Percentiles rank a stretch among this genome's conserved stretches.
Conservation (phyloP, 2,329 filamentous ascomycete species). For the Calcarisporium arbuscula region DNA sequence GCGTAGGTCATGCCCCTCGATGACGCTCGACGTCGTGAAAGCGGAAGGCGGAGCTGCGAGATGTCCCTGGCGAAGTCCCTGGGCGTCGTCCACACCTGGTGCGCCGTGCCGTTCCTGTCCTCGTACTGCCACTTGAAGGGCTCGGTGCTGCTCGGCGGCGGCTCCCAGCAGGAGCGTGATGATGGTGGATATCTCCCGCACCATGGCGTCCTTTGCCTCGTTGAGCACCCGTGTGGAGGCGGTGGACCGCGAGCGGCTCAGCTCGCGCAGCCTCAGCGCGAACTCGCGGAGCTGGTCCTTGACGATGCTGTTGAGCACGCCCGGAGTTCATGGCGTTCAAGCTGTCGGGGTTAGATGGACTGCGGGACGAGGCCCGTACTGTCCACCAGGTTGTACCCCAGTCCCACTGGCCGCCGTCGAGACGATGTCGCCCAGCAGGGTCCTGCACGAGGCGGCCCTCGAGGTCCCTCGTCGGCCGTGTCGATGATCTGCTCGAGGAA, state of each 20-base stretch:
- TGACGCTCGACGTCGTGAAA: conserved; percentile 52
- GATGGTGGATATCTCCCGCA: conserved; percentile 73
- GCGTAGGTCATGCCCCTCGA: conserved; percentile 68
- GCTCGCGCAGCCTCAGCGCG: conserved; percentile 61
- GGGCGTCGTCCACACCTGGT: conserved; percentile 59
- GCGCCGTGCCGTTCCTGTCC: conserved; percentile 60
- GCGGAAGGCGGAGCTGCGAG: conserved; percentile 50
- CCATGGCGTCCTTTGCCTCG: conserved; percentile 62
- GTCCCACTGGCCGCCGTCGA: conserved; percentile 87
- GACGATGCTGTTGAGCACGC: conserved; percentile 64
- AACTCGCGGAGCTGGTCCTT: conserved; percentile 85
- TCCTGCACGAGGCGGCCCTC: conserved; percentile 68
- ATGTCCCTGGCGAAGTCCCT: conserved; percentile 66
- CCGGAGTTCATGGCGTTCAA: conserved; percentile 70
- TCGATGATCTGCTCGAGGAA: conserved; percentile 78
- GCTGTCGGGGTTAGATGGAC: conserved; percentile 70
- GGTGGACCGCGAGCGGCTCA: conserved; percentile 32
- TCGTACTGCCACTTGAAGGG: conserved; percentile 77
- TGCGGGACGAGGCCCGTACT: conserved; percentile 91
- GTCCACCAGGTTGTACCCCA: conserved; percentile 77
- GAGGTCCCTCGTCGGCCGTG: conserved; percentile 62
- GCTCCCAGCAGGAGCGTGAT: conserved; percentile 77
- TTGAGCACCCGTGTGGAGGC: conserved; percentile 33
- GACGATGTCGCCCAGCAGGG: conserved; percentile 60
- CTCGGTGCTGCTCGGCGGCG: conserved; percentile 62